These are phyloP conservation scores for Neurospora intermedia DNA, from an alignment of 495 filamentous ascomycete genomes.

Conservation along the genomic window DNA sequence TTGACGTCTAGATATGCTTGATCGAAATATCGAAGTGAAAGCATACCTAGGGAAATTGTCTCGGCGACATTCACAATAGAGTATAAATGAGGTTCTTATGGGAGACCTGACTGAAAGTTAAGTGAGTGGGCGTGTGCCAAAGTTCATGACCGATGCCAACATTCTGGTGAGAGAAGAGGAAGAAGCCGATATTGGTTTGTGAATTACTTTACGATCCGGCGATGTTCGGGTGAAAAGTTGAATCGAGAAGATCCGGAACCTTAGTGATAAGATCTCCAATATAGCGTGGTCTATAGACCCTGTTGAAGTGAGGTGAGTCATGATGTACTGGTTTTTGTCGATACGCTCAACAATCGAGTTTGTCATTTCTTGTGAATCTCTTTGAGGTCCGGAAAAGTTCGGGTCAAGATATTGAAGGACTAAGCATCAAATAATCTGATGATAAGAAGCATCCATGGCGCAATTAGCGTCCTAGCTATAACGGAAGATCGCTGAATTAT, in stretches of 20 bases:
- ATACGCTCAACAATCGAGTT: background rate
- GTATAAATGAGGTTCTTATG: background rate
- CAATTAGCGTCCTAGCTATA: background rate
- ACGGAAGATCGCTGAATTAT: background rate
- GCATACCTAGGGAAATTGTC: background rate
- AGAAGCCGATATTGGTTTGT: background rate
- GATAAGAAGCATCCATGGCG: background rate
- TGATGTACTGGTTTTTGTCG: too few relatives aligned
- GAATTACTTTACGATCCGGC: background rate
- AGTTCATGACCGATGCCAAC: background rate
- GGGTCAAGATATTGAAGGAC: background rate
- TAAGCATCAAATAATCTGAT: background rate
- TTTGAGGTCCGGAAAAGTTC: too few relatives aligned
- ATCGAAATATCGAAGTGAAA: fast-evolving
- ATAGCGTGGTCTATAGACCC: background rate
- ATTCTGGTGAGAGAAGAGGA: background rate
- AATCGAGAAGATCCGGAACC: background rate
- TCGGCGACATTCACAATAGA: background rate
- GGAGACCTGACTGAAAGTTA: background rate
- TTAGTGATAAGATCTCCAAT: background rate
- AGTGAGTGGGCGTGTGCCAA: background rate
- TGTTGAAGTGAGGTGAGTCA: background rate
- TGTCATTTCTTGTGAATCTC: background rate
- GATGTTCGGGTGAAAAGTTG: background rate
- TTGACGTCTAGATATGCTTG: background rate